Evolutionary conservation across 306 rosid species (phyloP).

Genomic region (Cercis canadensis): DNA sequence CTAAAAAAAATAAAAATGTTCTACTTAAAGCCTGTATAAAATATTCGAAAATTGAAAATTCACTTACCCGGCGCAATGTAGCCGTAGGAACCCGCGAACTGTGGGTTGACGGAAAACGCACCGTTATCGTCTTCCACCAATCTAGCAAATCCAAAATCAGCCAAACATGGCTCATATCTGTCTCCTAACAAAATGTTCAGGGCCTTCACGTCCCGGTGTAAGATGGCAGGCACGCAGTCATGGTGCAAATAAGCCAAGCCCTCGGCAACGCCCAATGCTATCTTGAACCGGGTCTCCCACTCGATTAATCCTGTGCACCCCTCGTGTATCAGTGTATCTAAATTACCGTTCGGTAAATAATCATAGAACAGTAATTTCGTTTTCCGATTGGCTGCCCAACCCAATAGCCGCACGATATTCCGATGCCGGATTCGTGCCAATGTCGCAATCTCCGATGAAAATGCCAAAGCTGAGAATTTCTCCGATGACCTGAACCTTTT

Average conservation of each 20-base stretch:
- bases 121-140: conserved; percentile 69
- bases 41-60: not conserved
- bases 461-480: conserved; percentile 72
- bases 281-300: conserved; percentile 88
- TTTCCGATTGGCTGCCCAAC: conserved; percentile 85
- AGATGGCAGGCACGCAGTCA: conserved; percentile 87
- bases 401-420: conserved; percentile 80
- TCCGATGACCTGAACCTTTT: conserved; percentile 64
- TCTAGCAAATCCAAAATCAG: conserved; percentile 91
- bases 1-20: too few species aligned
- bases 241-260: conserved; percentile 89
- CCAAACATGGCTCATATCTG: conserved; percentile 78
- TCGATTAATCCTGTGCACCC: conserved; percentile 72
- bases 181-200: conserved; percentile 77
- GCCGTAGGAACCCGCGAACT: conserved; percentile 93
- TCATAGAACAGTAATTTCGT: conserved; percentile 77
- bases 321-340: conserved; percentile 68
- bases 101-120: conserved; percentile 70
- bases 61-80: conserved; percentile 90
- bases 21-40: too few species aligned
- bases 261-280: conserved; percentile 88
- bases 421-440: conserved; percentile 87
- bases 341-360: conserved; percentile 69
- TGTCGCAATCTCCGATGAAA: conserved; percentile 86
- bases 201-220: conserved; percentile 95